Base-by-base conservation (phyloP, 2,329 filamentous ascomycete species). In the Alternaria dauci region DNA sequence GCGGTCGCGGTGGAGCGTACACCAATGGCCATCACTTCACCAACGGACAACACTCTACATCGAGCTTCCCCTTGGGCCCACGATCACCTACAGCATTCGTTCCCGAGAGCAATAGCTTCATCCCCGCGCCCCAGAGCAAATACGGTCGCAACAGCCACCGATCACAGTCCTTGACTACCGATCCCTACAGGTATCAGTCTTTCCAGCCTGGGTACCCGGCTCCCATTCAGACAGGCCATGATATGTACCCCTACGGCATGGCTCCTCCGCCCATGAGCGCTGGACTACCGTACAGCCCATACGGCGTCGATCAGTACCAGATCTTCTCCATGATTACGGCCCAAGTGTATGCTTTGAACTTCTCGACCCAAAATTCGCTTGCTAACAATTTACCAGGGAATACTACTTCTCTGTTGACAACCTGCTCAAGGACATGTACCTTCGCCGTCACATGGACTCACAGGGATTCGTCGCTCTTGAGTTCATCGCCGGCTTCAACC, bases 371-470 rank as follows among this genome's bases (percentile, higher is more conserved):
- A 38, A 44, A 14, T 9, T 9, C 8, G 14, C 58, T 36, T 36
- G 56, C 76, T 80, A 74, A 82, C 63, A 42, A 16, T 76, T 66
- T 25, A 82, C 86, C 74, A 86, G 93, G 38, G 93, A 97, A 73
- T 99, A 97, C 82, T 99, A 99, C 80, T 97, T 99, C 81, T 98
- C 94, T 0, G 87, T 97, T 28, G 92, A 97, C 73, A 99, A 99
- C 76, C 85, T 98, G 51, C 91, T 92, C 85, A 97, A 97, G 80
- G 95, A 99, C 74, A 85, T 92, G 73, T 98, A 89, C 79, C 84
- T 99, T 60, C 90, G 95, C 58, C 89, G 88, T 72, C 89, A 94
- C 70, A 98, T 99, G 95, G 94, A 99, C 76, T 92, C 91, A 1
- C 92, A 98, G 77, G 95, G 95, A 18, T 98, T 94, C 73, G 94